Evolutionary conservation across 352 stramenopile species (phyloP), one percentile per base, ranked within the genome.

Genomic region (Albugo laibachii): DNA sequence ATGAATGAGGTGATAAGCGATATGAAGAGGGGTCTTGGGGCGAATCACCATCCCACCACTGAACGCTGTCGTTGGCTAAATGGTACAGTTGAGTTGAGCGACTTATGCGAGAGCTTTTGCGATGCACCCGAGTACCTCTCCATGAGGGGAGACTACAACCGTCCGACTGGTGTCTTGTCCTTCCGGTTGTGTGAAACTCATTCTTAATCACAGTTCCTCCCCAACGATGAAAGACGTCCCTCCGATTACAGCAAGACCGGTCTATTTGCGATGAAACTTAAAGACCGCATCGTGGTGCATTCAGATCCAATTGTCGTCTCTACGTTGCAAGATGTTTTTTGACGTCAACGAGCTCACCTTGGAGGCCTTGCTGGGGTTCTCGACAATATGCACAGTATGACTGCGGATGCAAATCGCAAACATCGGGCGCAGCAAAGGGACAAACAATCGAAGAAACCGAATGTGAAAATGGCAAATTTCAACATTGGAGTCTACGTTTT

Each of bases 1-100:
- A 52, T 54, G 41, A 57, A 46, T 39, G 13, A 34, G 40, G 50
- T 56, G 10, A 49, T 56, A 15, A 20, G 43, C 14, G 50, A 56
- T 36, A 34, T 56, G 1, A 36, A 38, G 8, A 35, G 34, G 11
- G 47, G 37, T n/a, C 39, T 50, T 14, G 49, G 49, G 14, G 49
- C 36, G 18, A 36, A 52, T 34, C 19, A 55, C 50, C n/a, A 54
- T 24, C 52, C 47, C 18, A 51, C 49, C 15, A 24, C 21, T 13
- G 10, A 39, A 24, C n/a, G 27, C 3, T 43, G 38, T 24, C 38
- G 3, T 19, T 43, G 38, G 38, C 3, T 10, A 10, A 43, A 43
- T 37, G 49, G 49, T 13, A 56, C 50, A 6, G 50, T 56, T 16
- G 50, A 6, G 50, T 56, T 16, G 50, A 56, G 36, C 38, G 20